These are phyloP conservation scores for Boletus vermiculosoides DNA, from an alignment of 768 basidiomycete genomes.

Conservation along the genomic window DNA sequence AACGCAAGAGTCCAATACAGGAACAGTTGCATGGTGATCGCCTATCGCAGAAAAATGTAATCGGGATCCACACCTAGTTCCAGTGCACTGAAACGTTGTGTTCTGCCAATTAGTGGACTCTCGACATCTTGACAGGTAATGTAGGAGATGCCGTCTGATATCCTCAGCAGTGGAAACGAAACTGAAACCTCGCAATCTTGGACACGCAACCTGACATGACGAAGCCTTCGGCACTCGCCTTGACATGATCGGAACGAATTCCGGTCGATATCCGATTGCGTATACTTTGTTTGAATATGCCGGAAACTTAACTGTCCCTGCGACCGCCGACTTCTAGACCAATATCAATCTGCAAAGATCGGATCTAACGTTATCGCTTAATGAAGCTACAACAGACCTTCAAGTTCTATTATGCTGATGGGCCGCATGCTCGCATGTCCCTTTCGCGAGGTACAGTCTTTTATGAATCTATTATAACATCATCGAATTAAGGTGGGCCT, in stretches of 20 bases:
- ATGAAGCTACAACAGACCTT: background rate
- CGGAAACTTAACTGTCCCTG: background rate
- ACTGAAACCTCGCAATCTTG: background rate
- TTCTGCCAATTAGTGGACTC: background rate
- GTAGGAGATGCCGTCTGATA: too few relatives aligned
- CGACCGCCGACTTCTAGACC: background rate
- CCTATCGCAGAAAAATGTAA: background rate
- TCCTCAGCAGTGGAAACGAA: background rate
- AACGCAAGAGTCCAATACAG: too few relatives aligned
- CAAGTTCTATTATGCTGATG: background rate
- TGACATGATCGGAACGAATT: background rate
- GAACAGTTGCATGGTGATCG: too few relatives aligned
- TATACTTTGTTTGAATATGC: background rate
- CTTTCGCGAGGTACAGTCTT: background rate
- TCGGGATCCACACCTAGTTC: background rate
- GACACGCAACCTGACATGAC: background rate
- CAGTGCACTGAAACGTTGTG: too few relatives aligned
- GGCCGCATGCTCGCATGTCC: background rate
- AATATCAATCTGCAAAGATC: background rate
- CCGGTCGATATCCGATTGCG: background rate
- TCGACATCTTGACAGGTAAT: background rate
- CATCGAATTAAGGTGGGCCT: background rate
- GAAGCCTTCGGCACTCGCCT: too few relatives aligned
- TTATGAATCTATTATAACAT: background rate
- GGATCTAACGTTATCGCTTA: background rate